Conservation (phyloP, 2,329 filamentous ascomycete species). For the Pseudocercospora vitis region DNA sequence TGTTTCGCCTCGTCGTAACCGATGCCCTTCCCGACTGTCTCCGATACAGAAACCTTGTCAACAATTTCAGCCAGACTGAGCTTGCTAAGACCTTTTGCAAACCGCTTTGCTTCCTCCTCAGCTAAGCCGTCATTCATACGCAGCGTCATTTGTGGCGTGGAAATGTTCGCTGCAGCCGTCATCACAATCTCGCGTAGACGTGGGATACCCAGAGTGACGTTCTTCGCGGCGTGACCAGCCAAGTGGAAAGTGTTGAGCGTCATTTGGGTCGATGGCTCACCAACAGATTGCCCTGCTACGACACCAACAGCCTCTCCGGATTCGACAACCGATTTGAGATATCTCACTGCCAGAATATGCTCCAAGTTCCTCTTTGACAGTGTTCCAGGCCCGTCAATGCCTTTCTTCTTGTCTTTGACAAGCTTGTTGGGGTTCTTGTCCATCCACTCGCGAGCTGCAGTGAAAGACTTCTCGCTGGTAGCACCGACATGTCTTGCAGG, state of each 20-base stretch:
- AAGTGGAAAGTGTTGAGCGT: constrained; percentile 99
- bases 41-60: constrained; percentile 76
- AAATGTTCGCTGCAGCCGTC: constrained; percentile 87
- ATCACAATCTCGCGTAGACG: constrained; percentile 96
- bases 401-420: constrained; percentile 60
- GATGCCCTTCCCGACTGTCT: constrained; percentile 71
- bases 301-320: constrained; percentile 96
- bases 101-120: constrained; percentile 67
- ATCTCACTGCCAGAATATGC: constrained; percentile 84
- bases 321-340: constrained; percentile 86
- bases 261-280: constrained; percentile 98
- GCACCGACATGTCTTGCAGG: constrained; percentile 79
- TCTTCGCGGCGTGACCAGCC: constrained; percentile 96
- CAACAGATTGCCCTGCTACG: constrained; percentile 92
- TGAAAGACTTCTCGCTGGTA: constrained; percentile 83
- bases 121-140: constrained; percentile 72
- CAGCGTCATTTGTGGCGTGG: constrained; percentile 87
- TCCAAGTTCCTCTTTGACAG: constrained; percentile 73
- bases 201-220: constrained; percentile 97
- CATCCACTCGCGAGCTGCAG: constrained; percentile 70
- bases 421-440: constrained; percentile 63
- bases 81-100: constrained; percentile 88
- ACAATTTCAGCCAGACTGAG: constrained; percentile 81
- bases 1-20: constrained; percentile 73
- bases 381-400: constrained; percentile 41